phyloP scores from a whole-genome alignment of 768 basidiomycete species.

The Auriculariales sp. region DNA sequence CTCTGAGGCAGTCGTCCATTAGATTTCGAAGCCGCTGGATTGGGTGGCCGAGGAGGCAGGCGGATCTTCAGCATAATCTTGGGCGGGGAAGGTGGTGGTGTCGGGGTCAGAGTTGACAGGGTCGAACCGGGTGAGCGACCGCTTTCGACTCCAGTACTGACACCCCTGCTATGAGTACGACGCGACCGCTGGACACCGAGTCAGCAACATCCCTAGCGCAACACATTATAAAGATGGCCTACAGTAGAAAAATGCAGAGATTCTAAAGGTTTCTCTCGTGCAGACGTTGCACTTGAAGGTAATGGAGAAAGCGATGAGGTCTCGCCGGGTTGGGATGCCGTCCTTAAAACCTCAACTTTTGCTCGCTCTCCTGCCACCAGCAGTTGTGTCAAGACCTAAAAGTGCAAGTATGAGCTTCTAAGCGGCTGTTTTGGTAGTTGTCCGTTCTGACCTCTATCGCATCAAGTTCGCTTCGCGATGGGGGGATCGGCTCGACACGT shows the following conservation, averaged over 20 bases:
- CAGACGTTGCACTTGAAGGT: neutral
- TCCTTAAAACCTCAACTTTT: no score
- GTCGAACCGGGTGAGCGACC: neutral
- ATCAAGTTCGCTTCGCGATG: neutral
- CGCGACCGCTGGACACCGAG: neutral
- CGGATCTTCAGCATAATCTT: constrained; percentile 16
- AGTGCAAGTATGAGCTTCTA: constrained; percentile 7
- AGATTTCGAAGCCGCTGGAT: no score
- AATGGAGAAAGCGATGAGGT: no score
- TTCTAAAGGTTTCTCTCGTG: neutral
- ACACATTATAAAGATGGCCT: constrained; percentile 37
- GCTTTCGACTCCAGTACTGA: neutral
- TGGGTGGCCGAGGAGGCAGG: constrained; percentile 13
- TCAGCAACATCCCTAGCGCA: constrained; percentile 41
- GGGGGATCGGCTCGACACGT: neutral
- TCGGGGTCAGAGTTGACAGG: constrained; percentile 1
- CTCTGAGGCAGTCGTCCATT: no score
- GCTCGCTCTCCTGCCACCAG: no score
- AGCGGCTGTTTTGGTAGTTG: constrained; percentile 2
- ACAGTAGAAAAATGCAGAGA: constrained; percentile 15
- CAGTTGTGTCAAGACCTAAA: no score
- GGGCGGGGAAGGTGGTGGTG: constrained; percentile 6
- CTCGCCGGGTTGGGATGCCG: no score
- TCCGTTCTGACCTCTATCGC: neutral
- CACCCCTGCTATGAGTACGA: neutral